A percentile compares a stretch with the other conserved stretches of the same genome.
Conservation (phyloP, 495 filamentous ascomycete species). For the Penicillium ucsense region DNA sequence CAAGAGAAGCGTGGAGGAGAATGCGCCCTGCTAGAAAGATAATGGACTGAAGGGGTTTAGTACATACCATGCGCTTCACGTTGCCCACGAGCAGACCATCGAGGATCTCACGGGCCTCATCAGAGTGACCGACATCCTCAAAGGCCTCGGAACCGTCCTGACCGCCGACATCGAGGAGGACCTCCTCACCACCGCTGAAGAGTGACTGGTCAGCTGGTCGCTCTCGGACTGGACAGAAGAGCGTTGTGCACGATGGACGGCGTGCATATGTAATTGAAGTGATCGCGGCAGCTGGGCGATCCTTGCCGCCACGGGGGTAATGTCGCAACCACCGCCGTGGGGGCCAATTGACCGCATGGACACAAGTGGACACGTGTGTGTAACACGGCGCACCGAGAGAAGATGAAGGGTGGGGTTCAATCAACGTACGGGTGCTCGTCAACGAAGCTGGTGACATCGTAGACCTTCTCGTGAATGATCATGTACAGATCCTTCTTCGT, state of each 20-base stretch:
- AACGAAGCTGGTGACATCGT: constrained; percentile 77
- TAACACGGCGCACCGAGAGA: not conserved
- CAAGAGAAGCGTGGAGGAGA: not conserved
- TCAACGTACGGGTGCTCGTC: constrained; percentile 97
- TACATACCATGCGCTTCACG: constrained; percentile 75
- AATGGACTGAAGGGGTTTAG: not conserved
- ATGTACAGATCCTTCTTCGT: constrained; percentile 93
- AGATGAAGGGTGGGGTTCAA: not conserved
- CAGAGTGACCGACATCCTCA: constrained; percentile 98
- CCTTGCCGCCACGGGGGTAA: too few relatives aligned
- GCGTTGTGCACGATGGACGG: too few relatives aligned
- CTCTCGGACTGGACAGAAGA: too few relatives aligned
- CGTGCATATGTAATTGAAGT: too few relatives aligned
- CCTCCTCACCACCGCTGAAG: constrained; percentile 90
- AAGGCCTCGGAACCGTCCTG: constrained; percentile 98
- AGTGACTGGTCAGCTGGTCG: constrained; percentile 2
- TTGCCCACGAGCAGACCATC: constrained; percentile 66
- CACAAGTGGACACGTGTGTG: not conserved
- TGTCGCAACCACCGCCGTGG: not conserved
- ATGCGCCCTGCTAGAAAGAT: not conserved
- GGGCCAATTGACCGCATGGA: not conserved
- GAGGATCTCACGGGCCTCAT: constrained; percentile 94
- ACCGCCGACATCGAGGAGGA: constrained; percentile 89
- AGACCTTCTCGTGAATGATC: constrained; percentile 94
- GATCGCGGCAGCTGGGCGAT: too few relatives aligned